Percentiles rank a stretch among this genome's conserved stretches.
phyloP scores from a whole-genome alignment of 2,329 filamentous ascomycete genomes.

The Calonectria hongkongensis region DNA sequence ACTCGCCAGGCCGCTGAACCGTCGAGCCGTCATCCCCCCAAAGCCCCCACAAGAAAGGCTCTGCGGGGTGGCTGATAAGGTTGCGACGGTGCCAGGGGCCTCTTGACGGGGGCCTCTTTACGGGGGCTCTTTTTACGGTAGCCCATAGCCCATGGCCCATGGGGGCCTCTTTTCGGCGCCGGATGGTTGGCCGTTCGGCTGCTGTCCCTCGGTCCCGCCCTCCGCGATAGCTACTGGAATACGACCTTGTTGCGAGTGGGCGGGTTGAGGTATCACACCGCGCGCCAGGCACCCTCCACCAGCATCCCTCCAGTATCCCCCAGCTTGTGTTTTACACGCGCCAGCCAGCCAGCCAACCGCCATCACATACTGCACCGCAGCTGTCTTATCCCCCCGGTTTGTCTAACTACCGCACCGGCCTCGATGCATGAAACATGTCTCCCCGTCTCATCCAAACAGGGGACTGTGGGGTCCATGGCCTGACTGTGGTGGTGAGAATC shows the following conservation, averaged over 20 bases:
- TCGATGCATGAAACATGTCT: slow-evolving; percentile 5
- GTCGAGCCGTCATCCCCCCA: slow-evolving; percentile 18
- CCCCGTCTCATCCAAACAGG: neutral
- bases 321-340: slow-evolving; percentile 1
- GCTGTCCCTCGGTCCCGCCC: slow-evolving; percentile 12
- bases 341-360: neutral
- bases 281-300: slow-evolving; percentile 12
- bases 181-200: neutral
- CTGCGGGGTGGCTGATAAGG: slow-evolving; percentile 53
- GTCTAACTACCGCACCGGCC: neutral
- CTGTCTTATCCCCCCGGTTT: neutral
- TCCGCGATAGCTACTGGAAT: slow-evolving; percentile 15
- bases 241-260: slow-evolving; percentile 26
- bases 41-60: slow-evolving; percentile 40
- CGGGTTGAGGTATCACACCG: slow-evolving; percentile 4
- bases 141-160: neutral
- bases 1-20: slow-evolving; percentile 15
- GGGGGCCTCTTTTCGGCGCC: slow-evolving; percentile 27
- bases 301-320: slow-evolving; percentile 7
- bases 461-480: slow-evolving; percentile 7
- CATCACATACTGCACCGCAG: neutral
- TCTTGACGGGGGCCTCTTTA: slow-evolving; percentile 12
- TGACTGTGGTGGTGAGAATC: slow-evolving; percentile 3
- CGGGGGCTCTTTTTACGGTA: neutral
- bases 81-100: slow-evolving; percentile 43